Evolutionary conservation across 1,284 basidiomycete species (phyloP).

Genomic region (Microbotryum scabiosae): DNA sequence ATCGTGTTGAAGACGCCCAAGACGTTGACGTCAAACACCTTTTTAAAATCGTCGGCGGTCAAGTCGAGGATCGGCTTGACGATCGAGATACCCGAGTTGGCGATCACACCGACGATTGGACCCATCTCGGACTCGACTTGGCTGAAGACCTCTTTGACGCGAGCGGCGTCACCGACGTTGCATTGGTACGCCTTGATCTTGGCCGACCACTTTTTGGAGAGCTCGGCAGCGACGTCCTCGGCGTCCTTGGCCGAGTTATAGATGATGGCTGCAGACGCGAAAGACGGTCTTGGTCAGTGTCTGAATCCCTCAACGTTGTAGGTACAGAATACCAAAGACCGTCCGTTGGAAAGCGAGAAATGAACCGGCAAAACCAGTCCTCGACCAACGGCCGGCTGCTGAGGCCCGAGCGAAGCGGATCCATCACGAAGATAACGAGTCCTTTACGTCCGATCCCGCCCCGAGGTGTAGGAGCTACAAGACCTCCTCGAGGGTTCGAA

Average conservation of each 20-base stretch:
- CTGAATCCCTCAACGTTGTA: too few relatives aligned
- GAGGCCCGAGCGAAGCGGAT: too few relatives aligned
- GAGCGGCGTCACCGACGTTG: conserved; percentile 33
- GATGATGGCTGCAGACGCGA: conserved; percentile 15
- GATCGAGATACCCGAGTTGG: conserved; percentile 42
- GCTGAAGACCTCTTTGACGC: conserved; percentile 40
- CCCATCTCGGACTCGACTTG: conserved; percentile 44
- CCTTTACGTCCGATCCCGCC: too few relatives aligned
- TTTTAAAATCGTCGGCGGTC: conserved; percentile 44
- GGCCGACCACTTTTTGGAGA: conserved; percentile 41
- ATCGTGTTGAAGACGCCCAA: conserved; percentile 46
- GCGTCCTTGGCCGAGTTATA: conserved; percentile 41
- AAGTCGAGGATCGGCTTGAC: conserved; percentile 49
- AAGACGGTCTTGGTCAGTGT: background rate
- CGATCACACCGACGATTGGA: conserved; percentile 43
- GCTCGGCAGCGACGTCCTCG: conserved; percentile 40
- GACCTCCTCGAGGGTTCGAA: too few relatives aligned
- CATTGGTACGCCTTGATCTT: conserved; percentile 42
- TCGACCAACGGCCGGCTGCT: background rate
- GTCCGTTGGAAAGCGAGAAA: background rate
- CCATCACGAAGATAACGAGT: too few relatives aligned
- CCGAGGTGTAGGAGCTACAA: too few relatives aligned
- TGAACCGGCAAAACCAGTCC: background rate
- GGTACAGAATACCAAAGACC: too few relatives aligned
- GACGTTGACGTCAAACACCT: conserved; percentile 40